phyloP scores from a whole-genome alignment of 1,284 basidiomycete species.

The Moniliella sp. region DNA sequence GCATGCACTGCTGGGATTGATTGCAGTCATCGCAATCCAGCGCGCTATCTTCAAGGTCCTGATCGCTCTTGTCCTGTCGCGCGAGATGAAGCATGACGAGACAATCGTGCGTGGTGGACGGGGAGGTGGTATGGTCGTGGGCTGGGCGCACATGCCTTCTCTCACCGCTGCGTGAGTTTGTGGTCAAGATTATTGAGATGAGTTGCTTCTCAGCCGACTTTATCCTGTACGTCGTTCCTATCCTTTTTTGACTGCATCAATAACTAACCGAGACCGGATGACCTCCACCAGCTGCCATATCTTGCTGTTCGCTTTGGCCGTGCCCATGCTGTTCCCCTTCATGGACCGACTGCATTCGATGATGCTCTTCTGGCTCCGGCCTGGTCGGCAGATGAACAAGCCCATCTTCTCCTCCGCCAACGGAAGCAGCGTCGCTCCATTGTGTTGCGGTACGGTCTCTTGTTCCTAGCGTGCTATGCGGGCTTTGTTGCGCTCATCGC shows the following conservation, averaged over 20 bases:
- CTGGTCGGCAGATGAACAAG: slow-evolving; percentile 40
- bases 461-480: slow-evolving; percentile 56
- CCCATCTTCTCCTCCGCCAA: slow-evolving; percentile 50
- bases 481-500: no score
- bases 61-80: slow-evolving; percentile 26
- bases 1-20: slow-evolving; percentile 45
- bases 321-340: slow-evolving; percentile 35
- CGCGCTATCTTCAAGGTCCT: slow-evolving; percentile 34
- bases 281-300: no score
- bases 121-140: slow-evolving; percentile 32
- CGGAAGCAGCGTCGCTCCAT: slow-evolving; percentile 29
- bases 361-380: slow-evolving; percentile 37
- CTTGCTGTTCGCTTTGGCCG: slow-evolving; percentile 38
- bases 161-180: slow-evolving; percentile 30
- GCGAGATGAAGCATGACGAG: slow-evolving; percentile 33
- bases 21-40: slow-evolving; percentile 34
- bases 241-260: slow-evolving; percentile 8
- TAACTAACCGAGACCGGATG: no score
- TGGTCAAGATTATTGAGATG: slow-evolving; percentile 34
- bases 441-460: slow-evolving; percentile 48
- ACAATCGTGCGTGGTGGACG: slow-evolving; percentile 34
- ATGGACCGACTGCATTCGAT: slow-evolving; percentile 26
- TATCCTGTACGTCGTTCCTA: no score
- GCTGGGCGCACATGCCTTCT: slow-evolving; percentile 29
- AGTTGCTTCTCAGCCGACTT: slow-evolving; percentile 30